A percentile compares a stretch with the other conserved stretches of the same genome.
Conservation (phyloP, 352 stramenopile genomes). For the Globisporangium megalacanthum region DNA sequence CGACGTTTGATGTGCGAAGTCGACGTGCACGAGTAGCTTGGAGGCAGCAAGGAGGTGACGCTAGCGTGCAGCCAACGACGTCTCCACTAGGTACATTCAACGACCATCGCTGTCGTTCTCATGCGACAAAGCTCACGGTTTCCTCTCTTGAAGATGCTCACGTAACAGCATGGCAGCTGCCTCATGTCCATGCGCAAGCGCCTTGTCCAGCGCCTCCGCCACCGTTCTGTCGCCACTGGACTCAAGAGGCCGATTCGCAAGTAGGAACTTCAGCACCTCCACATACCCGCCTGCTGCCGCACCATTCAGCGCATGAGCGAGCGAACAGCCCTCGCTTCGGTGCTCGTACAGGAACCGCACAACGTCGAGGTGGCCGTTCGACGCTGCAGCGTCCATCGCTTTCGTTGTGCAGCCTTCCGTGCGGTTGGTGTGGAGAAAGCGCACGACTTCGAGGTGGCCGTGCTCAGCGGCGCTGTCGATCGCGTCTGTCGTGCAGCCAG, state of each 20-base stretch:
- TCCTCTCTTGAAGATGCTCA: neutral
- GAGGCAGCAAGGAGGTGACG: neutral
- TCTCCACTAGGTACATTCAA: neutral
- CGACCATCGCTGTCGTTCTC: too few species aligned
- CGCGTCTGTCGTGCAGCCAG: neutral
- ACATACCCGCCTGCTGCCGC: neutral
- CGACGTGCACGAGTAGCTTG: too few species aligned
- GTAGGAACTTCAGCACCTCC: neutral
- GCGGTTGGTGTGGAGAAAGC: neutral
- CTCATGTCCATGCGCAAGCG: neutral
- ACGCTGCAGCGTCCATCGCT: neutral
- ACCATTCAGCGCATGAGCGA: neutral
- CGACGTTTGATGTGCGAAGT: too few species aligned
- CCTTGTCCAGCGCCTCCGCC: neutral
- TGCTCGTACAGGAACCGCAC: conserved; percentile 3
- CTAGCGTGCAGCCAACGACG: too few species aligned
- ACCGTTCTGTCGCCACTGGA: too few species aligned
- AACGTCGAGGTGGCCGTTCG: neutral
- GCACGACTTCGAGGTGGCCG: neutral
- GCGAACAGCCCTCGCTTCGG: neutral
- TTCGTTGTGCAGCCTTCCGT: neutral
- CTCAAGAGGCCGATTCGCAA: neutral
- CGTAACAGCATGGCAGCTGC: neutral
- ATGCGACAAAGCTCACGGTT: too few species aligned
- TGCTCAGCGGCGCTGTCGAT: neutral